Base-by-base conservation (phyloP, 108 stramenopile species). In the Epithemia pelagica region DNA sequence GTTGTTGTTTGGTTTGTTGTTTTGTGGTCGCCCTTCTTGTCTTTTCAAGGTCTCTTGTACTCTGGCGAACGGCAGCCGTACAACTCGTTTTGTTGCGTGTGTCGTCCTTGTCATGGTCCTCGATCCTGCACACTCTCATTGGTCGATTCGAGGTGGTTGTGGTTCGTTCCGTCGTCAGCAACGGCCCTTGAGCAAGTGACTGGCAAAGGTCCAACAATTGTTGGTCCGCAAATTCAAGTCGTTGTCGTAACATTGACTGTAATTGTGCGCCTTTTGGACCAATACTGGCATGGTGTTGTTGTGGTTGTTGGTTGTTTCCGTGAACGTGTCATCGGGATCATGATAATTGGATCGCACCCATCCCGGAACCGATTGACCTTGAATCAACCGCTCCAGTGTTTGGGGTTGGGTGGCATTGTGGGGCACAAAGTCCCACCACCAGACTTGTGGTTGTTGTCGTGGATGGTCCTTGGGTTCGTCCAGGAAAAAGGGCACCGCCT, bases 161-260 rank as follows among this genome's bases (percentile, higher is more conserved):
- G n/a, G n/a, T n/a, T n/a, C n/a, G n/a, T n/a, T n/a, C n/a, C n/a
- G n/a, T n/a, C n/a, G n/a, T n/a, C n/a, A n/a, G n/a, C n/a, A n/a
- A 5, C 5, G 15, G 15, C 15, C 10, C 37, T 21, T 10, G 37
- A 69, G 19, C n/a, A 76, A 33, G 32, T 62, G 56, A 46, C 28
- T 67, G 18, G 75, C 70, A 52, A 76, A 76, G 15, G 70, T 62
- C 75, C 75, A 76, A 60, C 75, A 76, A 64, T 76, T 76, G 55
- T 71, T 71, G 7, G 52, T 52, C 54, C 71, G 24, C 59, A 76
- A 61, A 58, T 76, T 70, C 18, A 76, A 29, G 10, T 46, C 37
- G 10, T 46, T 5, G 10, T 56, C 30, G 70, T 64, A 71, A 0
- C 29, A 28, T n/a, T 68, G 57, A 27, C 70, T 62, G 53, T 71